Evolutionary conservation across 495 filamentous ascomycete species (phyloP), one percentile per base, ranked within the genome.

Genomic region (Neurospora sp.): DNA sequence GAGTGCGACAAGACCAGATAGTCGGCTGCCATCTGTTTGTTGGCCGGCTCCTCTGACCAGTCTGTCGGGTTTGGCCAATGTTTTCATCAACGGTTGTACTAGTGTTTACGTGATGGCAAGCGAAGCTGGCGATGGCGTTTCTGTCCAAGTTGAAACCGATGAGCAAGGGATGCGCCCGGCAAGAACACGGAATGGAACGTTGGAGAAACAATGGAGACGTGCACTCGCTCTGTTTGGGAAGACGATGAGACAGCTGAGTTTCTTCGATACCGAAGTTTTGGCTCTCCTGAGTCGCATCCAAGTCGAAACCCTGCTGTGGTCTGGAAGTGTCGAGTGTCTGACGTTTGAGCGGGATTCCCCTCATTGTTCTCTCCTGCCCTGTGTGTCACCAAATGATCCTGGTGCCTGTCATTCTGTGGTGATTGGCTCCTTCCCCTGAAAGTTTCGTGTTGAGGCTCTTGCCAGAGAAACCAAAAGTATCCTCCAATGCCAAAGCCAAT

Each of bases 361-460:
- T 35, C 53, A 7, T 61, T 27, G 53, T 31, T 76, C 69, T 76
- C 77, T 70, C 69, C 71, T 80, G 79, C 74, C 73, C 71, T 70
- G 69, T 78, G 78, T 77, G 80, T 82, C 75, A 76, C 79, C 81
- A 76, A 80, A 72, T n/a, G 22, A 73, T 77, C 79, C 79, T 78
- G 76, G 73, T 73, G 38, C 74, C 70, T 74, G 75, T 68, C 48
- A 69, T 20, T 17, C 65, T 44, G 5, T 39, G 8, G 10, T 78
- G 72, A 82, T 81, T 82, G 80, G 79, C 77, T 39, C 45, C 17
- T 40, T 8, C 76, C 70, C 70, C 70, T 71, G 31, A 8, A 20
- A 17, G 22, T 71, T 73, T 17, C 69, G 71, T 71, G 70, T 76
- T 79, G 77, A 77, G 77, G 77, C 78, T 80, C 79, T 80, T 77